Base-by-base conservation (phyloP, 192 early-diverging fungal species). In the Rhizoclosmatium sp. region DNA sequence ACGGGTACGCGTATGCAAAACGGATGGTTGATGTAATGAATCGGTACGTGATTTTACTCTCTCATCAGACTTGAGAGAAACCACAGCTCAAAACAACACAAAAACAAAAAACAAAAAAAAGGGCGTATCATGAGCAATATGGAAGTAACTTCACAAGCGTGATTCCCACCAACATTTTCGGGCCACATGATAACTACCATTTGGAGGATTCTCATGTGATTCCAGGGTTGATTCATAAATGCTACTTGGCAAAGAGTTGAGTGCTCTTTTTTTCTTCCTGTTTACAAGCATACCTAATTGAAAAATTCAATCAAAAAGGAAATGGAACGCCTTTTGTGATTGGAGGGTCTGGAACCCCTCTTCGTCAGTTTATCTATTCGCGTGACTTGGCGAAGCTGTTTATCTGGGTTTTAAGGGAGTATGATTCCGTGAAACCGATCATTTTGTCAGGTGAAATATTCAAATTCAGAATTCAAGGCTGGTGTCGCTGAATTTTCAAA, bases 11-110 rank as follows among this genome's bases (percentile, higher is more conserved):
- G 61, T 86, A 93, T 72, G 90, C 91, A 54, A 95, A 95, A 85
- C 86, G 94, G 65, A 93, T 95, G 89, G 91, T 95, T 65, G 94
- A 95, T 86, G 89, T 93, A 48, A 87, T 90, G 83, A 95, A 95
- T 82, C 84, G 88, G 93, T 93, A 16, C 31, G 31, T 31, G 31
- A 31, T 31, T 31, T 31, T 31, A 31, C 31, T 0, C 31, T 31
- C 31, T 31, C 31, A 0, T 31, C 44, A n/a, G 47, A 60, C 23
- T 16, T n/a, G 48, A 62, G 10, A 4, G 47, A 31, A 14, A 65
- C 4, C 39, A 21, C 4, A 31, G 48, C 56, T 56, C 10, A 54
- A 1, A 59, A 21, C 46, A 39, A 12, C 12, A 14, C 64, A n/a
- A n/a, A n/a, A n/a, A n/a, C n/a, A n/a, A n/a, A n/a, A n/a, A n/a